Base-by-base conservation (phyloP, 1,139 yeast genomes). In the Magnusiomyces fungicola region DNA sequence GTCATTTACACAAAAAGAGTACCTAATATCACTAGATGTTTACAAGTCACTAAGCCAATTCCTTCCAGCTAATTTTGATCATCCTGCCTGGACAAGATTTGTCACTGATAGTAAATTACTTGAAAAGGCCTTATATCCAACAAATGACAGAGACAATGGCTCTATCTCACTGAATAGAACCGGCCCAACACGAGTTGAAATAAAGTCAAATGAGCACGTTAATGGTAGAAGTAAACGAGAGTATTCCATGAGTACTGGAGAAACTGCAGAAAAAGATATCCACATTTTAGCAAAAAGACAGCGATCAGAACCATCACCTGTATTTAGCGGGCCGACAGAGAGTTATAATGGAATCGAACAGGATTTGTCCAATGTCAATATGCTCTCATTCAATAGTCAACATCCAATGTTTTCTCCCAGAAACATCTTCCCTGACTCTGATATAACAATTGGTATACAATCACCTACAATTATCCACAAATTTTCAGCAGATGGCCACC, bases 51-150 rank as follows among this genome's bases (percentile, higher is more conserved):
- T 57, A n/a, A 52, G 57, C 6, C 45, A 49, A 29, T 29, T 40
- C 12, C 50, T 56, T 4, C 57, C 58, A 5, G 33, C 47, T 22
- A 55, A 55, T 45, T 56, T 56, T 50, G 55, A 51, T 36, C 59
- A 56, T 40, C 52, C 58, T 5, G 54, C 53, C 16, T 56, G 59
- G 59, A 43, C 55, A 10, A 46, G 52, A 36, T 53, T 55, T 37
- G 46, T 56, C 22, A 34, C 55, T 38, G 37, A 42, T 30, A 43
- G 43, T 29, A 45, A 21, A 42, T 39, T 30, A 23, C 46, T 22
- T 29, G 49, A 39, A 38, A 45, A 32, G 32, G 12, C 33, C 23
- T 12, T 42, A 16, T 14, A 22, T 18, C 9, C 37, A 5, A 27
- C 51, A 30, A 47, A 49, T n/a, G 43, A 25, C n/a, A 39, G 32